These are phyloP conservation scores for Ophiosphaerella herpotricha DNA, from an alignment of 2,329 filamentous ascomycete genomes.

Conservation along the genomic window DNA sequence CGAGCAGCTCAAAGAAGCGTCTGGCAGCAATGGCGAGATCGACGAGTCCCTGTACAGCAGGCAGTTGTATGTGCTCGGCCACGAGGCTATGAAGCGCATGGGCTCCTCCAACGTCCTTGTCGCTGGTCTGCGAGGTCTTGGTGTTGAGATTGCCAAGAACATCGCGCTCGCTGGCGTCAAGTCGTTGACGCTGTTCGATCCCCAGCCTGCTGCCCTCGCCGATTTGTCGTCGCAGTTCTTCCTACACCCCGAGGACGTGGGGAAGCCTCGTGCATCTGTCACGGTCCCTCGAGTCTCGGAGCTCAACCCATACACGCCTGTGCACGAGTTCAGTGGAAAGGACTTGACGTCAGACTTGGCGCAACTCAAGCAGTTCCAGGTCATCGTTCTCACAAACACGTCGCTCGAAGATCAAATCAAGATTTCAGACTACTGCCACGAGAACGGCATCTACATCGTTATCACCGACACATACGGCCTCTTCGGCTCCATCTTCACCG, in stretches of 20 bases:
- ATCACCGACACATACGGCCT: conserved; percentile 89
- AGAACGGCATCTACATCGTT: conserved; percentile 89
- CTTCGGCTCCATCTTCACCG: conserved; percentile 95
- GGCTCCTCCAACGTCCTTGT: conserved; percentile 92
- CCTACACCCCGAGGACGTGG: conserved; percentile 83
- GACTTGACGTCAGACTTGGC: conserved; percentile 77
- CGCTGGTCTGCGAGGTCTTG: conserved; percentile 88
- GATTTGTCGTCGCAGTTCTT: conserved; percentile 99
- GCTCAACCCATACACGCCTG: conserved; percentile 94
- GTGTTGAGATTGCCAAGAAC: conserved; percentile 98
- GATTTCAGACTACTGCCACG: conserved; percentile 91
- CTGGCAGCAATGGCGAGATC: conserved; percentile 60
- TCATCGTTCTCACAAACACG: conserved; percentile 86
- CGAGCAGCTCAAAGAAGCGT: conserved; percentile 61
- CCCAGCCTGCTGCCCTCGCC: conserved; percentile 77
- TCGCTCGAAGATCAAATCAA: conserved; percentile 77
- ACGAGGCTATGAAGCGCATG: conserved; percentile 98
- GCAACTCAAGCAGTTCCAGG: conserved; percentile 88
- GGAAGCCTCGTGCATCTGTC: conserved; percentile 84
- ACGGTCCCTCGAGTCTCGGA: conserved; percentile 90
- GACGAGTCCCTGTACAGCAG: conserved; percentile 71
- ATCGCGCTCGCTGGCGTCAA: conserved; percentile 98
- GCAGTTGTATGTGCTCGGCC: conserved; percentile 73
- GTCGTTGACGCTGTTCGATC: conserved; percentile 91
- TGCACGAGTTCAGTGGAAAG: conserved; percentile 68